Percentiles rank a stretch among this genome's conserved stretches.
These are phyloP conservation scores for Ceratobasidium sp. DNA, from an alignment of 1,284 basidiomycete species.

Conservation along the genomic window DNA sequence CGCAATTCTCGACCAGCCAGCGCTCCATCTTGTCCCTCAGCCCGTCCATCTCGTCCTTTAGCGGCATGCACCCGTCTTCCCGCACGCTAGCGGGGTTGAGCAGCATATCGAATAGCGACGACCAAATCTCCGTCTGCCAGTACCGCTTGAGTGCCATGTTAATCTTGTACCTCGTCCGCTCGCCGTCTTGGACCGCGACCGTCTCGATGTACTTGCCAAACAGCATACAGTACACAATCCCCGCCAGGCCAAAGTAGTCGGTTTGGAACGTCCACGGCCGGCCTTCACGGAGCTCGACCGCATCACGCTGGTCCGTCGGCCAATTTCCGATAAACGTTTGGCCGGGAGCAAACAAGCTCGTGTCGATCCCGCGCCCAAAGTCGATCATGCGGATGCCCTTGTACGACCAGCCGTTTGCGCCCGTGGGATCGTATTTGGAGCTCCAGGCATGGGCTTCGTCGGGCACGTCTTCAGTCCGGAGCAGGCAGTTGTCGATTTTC, in stretches of 20 bases:
- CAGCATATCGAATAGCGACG: conserved; percentile 79
- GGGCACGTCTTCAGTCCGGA: conserved; percentile 85
- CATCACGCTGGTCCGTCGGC: conserved; percentile 87
- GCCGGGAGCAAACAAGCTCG: conserved; percentile 72
- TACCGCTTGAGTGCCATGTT: conserved; percentile 87
- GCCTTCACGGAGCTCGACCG: conserved; percentile 84
- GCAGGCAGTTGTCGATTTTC: conserved; percentile 98
- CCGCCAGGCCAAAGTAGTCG: conserved; percentile 94
- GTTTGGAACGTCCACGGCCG: conserved; percentile 91
- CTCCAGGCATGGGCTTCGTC: conserved; percentile 75
- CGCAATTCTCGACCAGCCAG: conserved; percentile 71
- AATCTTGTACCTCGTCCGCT: conserved; percentile 63
- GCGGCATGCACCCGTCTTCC: conserved; percentile 66
- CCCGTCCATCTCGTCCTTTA: conserved; percentile 68
- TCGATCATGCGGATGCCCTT: conserved; percentile 96
- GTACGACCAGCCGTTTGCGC: conserved; percentile 80
- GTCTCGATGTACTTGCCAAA: conserved; percentile 94
- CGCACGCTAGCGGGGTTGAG: conserved; percentile 76
- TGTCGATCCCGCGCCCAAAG: conserved; percentile 94
- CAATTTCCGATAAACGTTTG: conserved; percentile 90
- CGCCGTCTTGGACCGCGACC: conserved; percentile 56
- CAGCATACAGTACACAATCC: conserved; percentile 92
- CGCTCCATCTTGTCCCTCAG: conserved; percentile 83
- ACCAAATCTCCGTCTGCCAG: conserved; percentile 94
- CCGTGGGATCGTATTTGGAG: conserved; percentile 73